These are phyloP conservation scores for Bolboschoenoplectus hybrid DNA, from an alignment of 202 grass and related monocot genomes.

Conservation along the genomic window DNA sequence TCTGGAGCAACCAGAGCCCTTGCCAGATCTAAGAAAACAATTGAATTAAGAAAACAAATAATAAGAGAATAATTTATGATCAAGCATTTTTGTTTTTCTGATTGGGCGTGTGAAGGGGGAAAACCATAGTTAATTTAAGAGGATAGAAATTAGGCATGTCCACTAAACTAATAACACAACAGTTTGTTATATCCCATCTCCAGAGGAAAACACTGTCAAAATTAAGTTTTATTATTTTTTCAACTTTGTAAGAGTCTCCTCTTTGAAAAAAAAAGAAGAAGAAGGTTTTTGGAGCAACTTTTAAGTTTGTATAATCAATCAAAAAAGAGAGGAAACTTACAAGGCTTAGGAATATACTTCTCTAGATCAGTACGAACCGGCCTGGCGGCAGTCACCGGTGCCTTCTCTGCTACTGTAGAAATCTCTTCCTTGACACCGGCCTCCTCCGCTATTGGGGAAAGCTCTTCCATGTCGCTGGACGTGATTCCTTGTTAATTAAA, in stretches of 20 bases:
- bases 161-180: no score
- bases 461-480: constrained; percentile 22
- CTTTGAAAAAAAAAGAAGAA: background rate
- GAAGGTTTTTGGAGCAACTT: background rate
- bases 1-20: constrained; percentile 52
- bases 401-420: constrained; percentile 48
- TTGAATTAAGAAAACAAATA: background rate
- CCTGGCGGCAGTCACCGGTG: constrained; percentile 55
- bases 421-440: constrained; percentile 31
- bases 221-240: background rate
- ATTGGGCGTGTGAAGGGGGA: background rate
- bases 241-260: background rate
- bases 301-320: background rate
- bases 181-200: no score
- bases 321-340: constrained; percentile 34
- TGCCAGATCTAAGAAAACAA: constrained; percentile 46
- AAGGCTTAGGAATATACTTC: constrained; percentile 54
- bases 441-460: constrained; percentile 41
- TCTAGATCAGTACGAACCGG: constrained; percentile 51
- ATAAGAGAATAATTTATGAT: background rate
- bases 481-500: background rate
- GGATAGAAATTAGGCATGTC: no score
- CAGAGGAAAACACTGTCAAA: no score
- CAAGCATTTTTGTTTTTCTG: background rate
- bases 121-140: background rate